phyloP scores from a whole-genome alignment of 495 filamentous ascomycete genomes.

The Sphaerosporella brunnea region DNA sequence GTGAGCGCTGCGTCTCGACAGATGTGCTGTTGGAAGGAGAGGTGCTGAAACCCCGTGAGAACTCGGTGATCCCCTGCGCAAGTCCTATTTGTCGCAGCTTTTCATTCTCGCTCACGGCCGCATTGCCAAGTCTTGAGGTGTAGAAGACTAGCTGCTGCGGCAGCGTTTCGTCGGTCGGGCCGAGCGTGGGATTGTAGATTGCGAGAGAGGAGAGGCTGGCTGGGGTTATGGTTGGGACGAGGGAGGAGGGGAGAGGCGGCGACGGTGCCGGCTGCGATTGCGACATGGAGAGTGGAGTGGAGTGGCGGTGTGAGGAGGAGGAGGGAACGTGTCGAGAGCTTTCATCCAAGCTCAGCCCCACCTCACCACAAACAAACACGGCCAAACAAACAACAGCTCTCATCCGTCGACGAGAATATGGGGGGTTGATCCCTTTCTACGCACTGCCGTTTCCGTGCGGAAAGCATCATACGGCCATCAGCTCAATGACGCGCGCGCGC shows the following conservation, averaged over 20 bases:
- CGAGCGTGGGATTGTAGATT: conserved; percentile 88
- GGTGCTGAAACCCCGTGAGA: conserved; percentile 67
- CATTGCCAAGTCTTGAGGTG: conserved; percentile 39
- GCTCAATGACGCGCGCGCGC: too few relatives aligned
- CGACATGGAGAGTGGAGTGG: conserved; percentile 14
- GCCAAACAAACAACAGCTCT: too few relatives aligned
- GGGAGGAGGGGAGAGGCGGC: conserved; percentile 21
- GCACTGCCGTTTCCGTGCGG: too few relatives aligned
- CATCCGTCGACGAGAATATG: too few relatives aligned
- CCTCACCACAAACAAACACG: too few relatives aligned
- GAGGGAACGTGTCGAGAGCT: conserved; percentile 27
- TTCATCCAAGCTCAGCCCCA: too few relatives aligned
- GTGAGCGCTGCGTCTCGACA: conserved; percentile 75
- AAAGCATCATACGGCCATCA: too few relatives aligned
- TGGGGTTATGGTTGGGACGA: conserved; percentile 37
- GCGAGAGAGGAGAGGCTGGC: conserved; percentile 75
- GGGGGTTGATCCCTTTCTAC: too few relatives aligned
- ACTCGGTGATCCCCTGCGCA: conserved; percentile 92
- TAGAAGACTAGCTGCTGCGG: conserved; percentile 86
- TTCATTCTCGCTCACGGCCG: conserved; percentile 44
- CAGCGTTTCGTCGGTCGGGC: conserved; percentile 69
- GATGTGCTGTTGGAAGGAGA: conserved; percentile 59
- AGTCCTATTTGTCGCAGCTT: conserved; percentile 83
- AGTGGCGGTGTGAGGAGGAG: conserved; percentile 17
- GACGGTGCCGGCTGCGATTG: too few relatives aligned